These are phyloP conservation scores for Neurospora pannonica DNA, from an alignment of 495 filamentous ascomycete species.

Conservation along the genomic window DNA sequence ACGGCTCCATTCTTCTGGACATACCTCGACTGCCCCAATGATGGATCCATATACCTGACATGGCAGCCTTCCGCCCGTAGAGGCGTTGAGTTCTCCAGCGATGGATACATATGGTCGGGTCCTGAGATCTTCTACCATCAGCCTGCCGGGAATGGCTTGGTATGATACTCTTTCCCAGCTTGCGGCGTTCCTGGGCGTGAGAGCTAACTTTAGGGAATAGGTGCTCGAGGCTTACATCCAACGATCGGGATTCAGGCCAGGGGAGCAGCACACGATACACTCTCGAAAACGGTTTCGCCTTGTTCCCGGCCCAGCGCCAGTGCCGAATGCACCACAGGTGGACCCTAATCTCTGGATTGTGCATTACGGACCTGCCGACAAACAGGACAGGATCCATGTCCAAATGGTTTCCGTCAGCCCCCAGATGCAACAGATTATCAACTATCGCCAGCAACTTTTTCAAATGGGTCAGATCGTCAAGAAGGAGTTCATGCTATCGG, in stretches of 20 bases:
- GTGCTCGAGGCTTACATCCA: constrained; percentile 76
- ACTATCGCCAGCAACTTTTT: constrained; percentile 59
- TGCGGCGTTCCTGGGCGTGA: background rate
- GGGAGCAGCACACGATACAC: constrained; percentile 63
- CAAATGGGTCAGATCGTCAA: constrained; percentile 69
- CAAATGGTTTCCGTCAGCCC: constrained; percentile 49
- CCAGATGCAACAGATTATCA: constrained; percentile 50
- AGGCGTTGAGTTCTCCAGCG: constrained; percentile 65
- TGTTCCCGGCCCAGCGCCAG: constrained; percentile 49
- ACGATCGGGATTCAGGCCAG: constrained; percentile 62
- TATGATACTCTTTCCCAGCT: constrained; percentile 32
- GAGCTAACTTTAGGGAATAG: constrained; percentile 22
- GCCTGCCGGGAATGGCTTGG: constrained; percentile 63
- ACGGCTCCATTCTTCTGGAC: constrained; percentile 80
- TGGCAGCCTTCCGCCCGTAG: constrained; percentile 72
- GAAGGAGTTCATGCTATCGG: constrained; percentile 90
- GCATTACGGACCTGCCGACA: constrained; percentile 76
- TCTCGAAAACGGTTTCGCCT: constrained; percentile 78
- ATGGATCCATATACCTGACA: constrained; percentile 71
- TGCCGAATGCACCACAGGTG: constrained; percentile 49
- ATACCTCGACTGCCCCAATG: constrained; percentile 70
- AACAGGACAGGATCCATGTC: constrained; percentile 57
- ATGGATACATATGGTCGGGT: constrained; percentile 86
- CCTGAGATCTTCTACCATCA: constrained; percentile 61
- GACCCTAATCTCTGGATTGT: constrained; percentile 86